A percentile compares a stretch with the other conserved stretches of the same genome.
phyloP scores from a whole-genome alignment of 164 flowering plant species.

The Macadamia integrifolia region DNA sequence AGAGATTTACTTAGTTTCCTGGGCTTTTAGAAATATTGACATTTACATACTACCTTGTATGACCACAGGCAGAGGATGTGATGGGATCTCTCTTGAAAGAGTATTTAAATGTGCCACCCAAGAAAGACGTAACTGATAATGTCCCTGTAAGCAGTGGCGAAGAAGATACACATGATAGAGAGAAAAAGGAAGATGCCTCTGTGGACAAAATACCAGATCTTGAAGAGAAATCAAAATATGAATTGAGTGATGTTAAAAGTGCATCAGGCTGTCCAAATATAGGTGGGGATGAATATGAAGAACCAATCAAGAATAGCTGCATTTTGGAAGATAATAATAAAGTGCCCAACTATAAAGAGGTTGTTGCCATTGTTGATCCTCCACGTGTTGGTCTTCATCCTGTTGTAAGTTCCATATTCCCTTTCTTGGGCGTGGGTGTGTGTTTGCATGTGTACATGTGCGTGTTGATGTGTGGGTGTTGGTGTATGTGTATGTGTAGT shows the following conservation, averaged over 20 bases:
- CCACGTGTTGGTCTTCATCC: conserved; percentile 95
- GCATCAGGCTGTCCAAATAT: conserved; percentile 16
- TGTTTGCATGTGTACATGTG: no score
- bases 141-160: conserved; percentile 22
- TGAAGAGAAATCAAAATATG: conserved; percentile 18
- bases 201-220: conserved; percentile 11
- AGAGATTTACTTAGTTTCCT: background rate
- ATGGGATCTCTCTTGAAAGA: conserved; percentile 76
- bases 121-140: conserved; percentile 26
- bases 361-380: conserved; percentile 94
- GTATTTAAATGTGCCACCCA: conserved; percentile 34
- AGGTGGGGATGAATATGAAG: conserved; percentile 18
- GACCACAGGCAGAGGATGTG: conserved; percentile 82
- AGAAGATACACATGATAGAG: conserved; percentile 21
- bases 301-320: conserved; percentile 13
- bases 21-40: background rate
- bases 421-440: no score
- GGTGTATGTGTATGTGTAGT: no score
- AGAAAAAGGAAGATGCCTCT: conserved; percentile 8
- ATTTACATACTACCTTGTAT: background rate
- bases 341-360: conserved; percentile 42
- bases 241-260: conserved; percentile 22
- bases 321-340: conserved; percentile 26
- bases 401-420: conserved; percentile 44
- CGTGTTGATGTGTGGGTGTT: no score